These are phyloP conservation scores for Trichoderma brevicompactum DNA, from an alignment of 2,329 filamentous ascomycete genomes.

Conservation along the genomic window DNA sequence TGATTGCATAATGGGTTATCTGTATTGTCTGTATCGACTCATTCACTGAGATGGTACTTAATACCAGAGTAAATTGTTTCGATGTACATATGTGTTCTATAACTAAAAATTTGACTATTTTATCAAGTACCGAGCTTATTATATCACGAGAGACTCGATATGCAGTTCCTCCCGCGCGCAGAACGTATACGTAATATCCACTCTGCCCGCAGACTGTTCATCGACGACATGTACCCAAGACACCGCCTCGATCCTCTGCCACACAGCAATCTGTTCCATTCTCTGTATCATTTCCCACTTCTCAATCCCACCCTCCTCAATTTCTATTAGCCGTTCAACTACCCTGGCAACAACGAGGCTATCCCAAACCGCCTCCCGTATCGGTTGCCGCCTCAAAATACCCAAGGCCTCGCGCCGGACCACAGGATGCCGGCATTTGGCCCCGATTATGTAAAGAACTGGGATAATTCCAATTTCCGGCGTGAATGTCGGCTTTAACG, in stretches of 20 bases:
- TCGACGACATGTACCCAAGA: conserved; percentile 4
- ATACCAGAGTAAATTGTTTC: no score
- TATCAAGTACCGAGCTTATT: no score
- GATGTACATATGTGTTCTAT: no score
- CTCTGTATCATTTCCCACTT: neutral
- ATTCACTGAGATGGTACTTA: no score
- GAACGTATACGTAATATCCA: conserved; percentile 7
- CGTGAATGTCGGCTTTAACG: neutral
- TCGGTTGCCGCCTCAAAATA: conserved; percentile 1
- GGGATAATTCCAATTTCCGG: conserved; percentile 6
- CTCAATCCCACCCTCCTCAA: neutral
- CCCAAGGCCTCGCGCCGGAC: neutral
- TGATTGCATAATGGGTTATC: no score
- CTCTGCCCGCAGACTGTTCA: neutral
- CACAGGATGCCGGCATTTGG: conserved; percentile 9
- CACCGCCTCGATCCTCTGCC: conserved; percentile 6
- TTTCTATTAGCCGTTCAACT: neutral
- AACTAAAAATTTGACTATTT: no score
- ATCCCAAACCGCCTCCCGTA: conserved; percentile 16
- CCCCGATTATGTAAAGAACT: conserved; percentile 10
- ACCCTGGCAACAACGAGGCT: neutral
- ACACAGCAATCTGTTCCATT: conserved; percentile 1
- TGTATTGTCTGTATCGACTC: no score
- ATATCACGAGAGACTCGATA: conserved; percentile 1
- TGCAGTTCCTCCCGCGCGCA: neutral